Base-by-base conservation (phyloP, 2,329 filamentous ascomycete species). In the Diaporthe sp. region DNA sequence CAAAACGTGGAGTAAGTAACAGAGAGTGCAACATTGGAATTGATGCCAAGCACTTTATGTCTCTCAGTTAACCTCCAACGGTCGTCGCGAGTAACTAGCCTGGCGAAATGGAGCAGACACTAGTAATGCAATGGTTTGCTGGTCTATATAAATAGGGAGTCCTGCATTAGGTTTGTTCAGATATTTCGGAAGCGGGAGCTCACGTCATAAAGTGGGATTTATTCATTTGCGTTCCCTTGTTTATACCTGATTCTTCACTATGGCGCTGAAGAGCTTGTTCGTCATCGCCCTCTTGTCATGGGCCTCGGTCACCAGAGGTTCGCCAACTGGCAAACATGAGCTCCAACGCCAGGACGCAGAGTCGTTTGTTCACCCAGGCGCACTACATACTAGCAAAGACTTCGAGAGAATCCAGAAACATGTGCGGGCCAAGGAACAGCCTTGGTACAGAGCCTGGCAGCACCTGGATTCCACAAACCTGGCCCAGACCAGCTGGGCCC, bases 391-490 rank as follows among this genome's bases (percentile, higher is more conserved):
- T 17, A 34, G 4, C 9, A 15, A 31, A 17, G 59, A 65, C 15
- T 46, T 65, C 25, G 7, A 34, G 31, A 65, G 42, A 46, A 22
- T 65, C 13, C 59, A 4, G 3, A 8, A 46, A 22, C 59, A 46
- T 22, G 59, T 65, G 4, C 8, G 8, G n/a, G 59, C 42, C 25
- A 46, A 65, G 17, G 25, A 65, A 8, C 59, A 65, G 10, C 59
- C 59, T 3, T 65, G 59, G 59, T 46, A 65, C 59, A 31, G 59
- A 46, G 59, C 59, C 17, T 65, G 59, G 59, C 39, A 65, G 42
- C 42, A 65, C 39, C 42, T 65, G 25, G 59, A 65, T 15, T 65
- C 59, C 1, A 65, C 59, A 34, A 65, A 46, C 4, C 17, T 65
- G 28, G 59, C 59, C 42, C 59, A 65, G 59, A 46, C 10, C 25